Conservation (phyloP, 495 filamentous ascomycete species). For the Hypoxylon perforatum region DNA sequence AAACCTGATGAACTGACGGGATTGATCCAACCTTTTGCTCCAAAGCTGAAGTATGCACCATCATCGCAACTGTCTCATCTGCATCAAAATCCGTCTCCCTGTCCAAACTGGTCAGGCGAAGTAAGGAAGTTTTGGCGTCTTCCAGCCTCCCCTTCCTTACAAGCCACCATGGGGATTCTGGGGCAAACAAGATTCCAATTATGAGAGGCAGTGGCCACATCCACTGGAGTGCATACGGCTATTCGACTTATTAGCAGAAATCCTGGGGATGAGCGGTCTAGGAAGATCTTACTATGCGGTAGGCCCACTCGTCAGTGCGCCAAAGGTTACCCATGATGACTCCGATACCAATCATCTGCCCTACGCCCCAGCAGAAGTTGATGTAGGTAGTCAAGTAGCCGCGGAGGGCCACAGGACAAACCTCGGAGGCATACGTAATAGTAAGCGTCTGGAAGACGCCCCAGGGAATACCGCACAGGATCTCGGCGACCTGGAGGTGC, state of each 20-base stretch:
- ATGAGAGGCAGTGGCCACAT: slow-evolving; percentile 84
- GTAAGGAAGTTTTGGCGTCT: slow-evolving; percentile 74
- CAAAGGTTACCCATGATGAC: slow-evolving; percentile 74
- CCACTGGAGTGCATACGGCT: slow-evolving; percentile 81
- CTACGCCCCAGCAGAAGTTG: slow-evolving; percentile 85
- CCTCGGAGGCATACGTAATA: slow-evolving; percentile 84
- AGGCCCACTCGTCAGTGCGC: slow-evolving; percentile 66
- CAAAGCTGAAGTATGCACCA: slow-evolving; percentile 81
- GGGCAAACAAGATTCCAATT: slow-evolving; percentile 75
- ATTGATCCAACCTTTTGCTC: slow-evolving; percentile 64
- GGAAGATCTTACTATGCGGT: slow-evolving; percentile 59
- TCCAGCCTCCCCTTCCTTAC: slow-evolving; percentile 75
- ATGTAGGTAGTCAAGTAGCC: slow-evolving; percentile 83
- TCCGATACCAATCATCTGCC: slow-evolving; percentile 78
- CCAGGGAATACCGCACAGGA: slow-evolving; percentile 81
- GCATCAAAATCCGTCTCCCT: slow-evolving; percentile 72
- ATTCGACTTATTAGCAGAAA: slow-evolving; percentile 24
- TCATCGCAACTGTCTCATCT: slow-evolving; percentile 84
- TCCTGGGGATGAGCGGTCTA: neutral
- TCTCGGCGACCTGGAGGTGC: slow-evolving; percentile 76
- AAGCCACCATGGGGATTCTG: slow-evolving; percentile 87
- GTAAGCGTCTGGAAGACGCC: slow-evolving; percentile 84
- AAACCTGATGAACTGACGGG: neutral
- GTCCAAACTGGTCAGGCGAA: slow-evolving; percentile 70
- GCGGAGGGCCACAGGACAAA: slow-evolving; percentile 77